A percentile compares a stretch with the other conserved stretches of the same genome.
These are phyloP conservation scores for Sanghuangporus weigelae DNA, from an alignment of 1,284 basidiomycete species.

Conservation along the genomic window DNA sequence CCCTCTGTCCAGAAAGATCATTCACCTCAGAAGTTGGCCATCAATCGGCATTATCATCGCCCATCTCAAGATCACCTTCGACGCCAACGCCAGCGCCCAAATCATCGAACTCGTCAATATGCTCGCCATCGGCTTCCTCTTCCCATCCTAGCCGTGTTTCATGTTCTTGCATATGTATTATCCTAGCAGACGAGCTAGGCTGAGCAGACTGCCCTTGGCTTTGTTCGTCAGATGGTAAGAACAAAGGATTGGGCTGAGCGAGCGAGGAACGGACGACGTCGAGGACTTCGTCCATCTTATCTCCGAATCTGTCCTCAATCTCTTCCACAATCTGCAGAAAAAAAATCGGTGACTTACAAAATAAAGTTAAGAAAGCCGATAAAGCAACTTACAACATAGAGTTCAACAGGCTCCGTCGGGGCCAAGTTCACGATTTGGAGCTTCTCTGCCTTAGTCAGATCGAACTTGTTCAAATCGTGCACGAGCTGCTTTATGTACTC, in stretches of 20 bases:
- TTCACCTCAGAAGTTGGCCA: background rate
- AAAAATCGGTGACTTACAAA: background rate
- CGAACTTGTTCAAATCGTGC: constrained; percentile 59
- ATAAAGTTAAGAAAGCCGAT: constrained; percentile 1
- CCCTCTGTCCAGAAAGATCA: background rate
- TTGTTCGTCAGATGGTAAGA: background rate
- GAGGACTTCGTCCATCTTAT: constrained; percentile 69
- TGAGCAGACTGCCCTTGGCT: background rate
- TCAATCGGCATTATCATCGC: constrained; percentile 43
- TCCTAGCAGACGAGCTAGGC: constrained; percentile 17
- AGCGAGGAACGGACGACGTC: constrained; percentile 51
- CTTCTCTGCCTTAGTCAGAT: constrained; percentile 87
- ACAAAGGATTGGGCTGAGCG: background rate
- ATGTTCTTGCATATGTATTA: constrained; percentile 24
- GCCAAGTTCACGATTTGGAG: constrained; percentile 88
- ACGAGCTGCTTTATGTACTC: constrained; percentile 64
- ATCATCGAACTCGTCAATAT: constrained; percentile 52
- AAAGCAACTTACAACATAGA: constrained; percentile 72
- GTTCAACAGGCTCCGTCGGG: constrained; percentile 76
- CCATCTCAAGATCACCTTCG: constrained; percentile 70
- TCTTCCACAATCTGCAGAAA: constrained; percentile 81
- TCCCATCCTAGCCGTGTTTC: constrained; percentile 30
- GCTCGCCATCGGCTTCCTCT: constrained; percentile 22
- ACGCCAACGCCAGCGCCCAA: constrained; percentile 60
- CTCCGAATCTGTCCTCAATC: constrained; percentile 74